Evolutionary conservation across 2,329 filamentous ascomycete genomes (phyloP).

Genomic region (Botrytis galanthina): DNA sequence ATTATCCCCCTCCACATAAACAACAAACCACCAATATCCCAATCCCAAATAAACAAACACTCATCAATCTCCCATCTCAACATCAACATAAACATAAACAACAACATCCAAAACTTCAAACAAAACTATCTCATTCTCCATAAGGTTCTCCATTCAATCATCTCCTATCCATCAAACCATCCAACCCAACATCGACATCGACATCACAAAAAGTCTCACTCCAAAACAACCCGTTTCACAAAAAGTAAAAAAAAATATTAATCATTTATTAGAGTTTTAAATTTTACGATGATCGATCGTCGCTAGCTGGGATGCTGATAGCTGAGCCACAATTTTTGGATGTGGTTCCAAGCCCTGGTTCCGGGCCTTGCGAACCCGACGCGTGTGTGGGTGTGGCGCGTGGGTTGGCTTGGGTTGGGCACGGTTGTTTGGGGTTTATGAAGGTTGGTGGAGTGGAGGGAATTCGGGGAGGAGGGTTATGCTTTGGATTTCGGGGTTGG

Average conservation of each 20-base stretch:
- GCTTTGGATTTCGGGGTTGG: too few species aligned
- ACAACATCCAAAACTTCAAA: too few species aligned
- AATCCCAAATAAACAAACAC: not conserved
- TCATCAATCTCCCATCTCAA: not conserved
- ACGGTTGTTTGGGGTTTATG: not conserved
- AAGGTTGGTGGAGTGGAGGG: too few species aligned
- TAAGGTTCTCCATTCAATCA: not conserved
- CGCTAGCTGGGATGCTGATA: not conserved
- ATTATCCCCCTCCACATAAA: too few species aligned
- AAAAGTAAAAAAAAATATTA: not conserved
- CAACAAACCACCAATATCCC: not conserved
- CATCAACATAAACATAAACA: rapidly evolving
- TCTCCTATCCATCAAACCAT: not conserved
- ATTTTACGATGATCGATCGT: not conserved
- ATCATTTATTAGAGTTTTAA: not conserved
- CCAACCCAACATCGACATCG: not conserved
- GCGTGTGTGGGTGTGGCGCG: not conserved
- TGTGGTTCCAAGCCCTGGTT: too few species aligned
- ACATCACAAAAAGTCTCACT: not conserved
- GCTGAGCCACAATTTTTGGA: not conserved
- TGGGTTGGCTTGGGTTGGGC: not conserved
- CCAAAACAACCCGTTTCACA: not conserved
- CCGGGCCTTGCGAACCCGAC: not conserved
- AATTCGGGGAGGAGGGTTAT: too few species aligned
- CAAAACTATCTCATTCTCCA: too few species aligned